phyloP scores from a whole-genome alignment of 2,329 filamentous ascomycete genomes.

The Colletotrichum godetiae region DNA sequence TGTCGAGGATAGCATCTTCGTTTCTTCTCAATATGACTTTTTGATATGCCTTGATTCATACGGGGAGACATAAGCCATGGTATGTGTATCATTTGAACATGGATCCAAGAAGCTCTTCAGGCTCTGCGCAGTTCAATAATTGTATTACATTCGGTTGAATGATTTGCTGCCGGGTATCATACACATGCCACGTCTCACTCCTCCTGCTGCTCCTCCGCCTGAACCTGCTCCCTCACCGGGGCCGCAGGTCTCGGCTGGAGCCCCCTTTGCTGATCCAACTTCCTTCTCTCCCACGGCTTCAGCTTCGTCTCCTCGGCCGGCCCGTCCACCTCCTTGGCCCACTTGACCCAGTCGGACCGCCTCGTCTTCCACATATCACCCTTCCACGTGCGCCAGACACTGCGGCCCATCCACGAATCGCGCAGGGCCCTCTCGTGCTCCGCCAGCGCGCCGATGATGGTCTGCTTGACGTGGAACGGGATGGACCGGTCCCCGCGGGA shows the following conservation, averaged over 20 bases:
- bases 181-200: conserved; percentile 23
- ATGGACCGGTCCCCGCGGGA: conserved; percentile 61
- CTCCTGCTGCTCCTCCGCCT: conserved; percentile 5
- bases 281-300: conserved; percentile 35
- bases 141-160: neutral
- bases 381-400: conserved; percentile 68
- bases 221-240: neutral
- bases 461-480: conserved; percentile 69
- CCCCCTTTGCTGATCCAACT: conserved; percentile 26
- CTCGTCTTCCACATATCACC: conserved; percentile 68
- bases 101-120: too few species aligned
- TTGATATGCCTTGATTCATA: neutral
- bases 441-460: conserved; percentile 61
- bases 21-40: neutral
- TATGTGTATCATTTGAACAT: too few species aligned
- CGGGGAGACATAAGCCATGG: neutral
- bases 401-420: conserved; percentile 65
- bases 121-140: neutral
- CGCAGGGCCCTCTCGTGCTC: conserved; percentile 61
- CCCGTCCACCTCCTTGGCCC: conserved; percentile 63
- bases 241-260: conserved; percentile 12
- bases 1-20: neutral
- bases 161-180: conserved; percentile 34
- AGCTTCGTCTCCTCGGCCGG: conserved; percentile 26
- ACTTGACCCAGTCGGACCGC: conserved; percentile 65